Evolutionary conservation across 306 rosid genomes (phyloP).

Genomic region (Argentina anserina): DNA sequence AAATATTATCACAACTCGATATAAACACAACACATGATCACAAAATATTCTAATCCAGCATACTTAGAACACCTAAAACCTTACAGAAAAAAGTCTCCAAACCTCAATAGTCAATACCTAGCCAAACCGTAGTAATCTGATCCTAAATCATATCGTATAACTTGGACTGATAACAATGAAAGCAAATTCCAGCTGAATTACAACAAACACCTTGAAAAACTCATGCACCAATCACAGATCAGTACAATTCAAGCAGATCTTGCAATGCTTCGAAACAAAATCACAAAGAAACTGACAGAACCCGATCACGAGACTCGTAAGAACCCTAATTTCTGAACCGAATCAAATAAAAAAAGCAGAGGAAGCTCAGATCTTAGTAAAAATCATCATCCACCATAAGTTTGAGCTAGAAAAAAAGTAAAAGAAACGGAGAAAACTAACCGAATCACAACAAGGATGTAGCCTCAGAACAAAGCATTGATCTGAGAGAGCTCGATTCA

Average conservation of each 20-base stretch:
- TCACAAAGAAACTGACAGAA: not conserved
- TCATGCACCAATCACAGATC: not conserved
- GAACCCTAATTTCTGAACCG: not conserved
- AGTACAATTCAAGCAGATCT: slow-evolving; percentile 41
- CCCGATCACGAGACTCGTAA: slow-evolving; percentile 21
- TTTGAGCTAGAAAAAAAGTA: slow-evolving; percentile 6
- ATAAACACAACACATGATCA: not conserved
- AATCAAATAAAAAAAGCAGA: slow-evolving; percentile 4
- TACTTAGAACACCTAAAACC: not conserved
- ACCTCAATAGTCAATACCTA: not conserved
- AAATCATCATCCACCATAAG: not conserved
- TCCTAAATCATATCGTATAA: not conserved
- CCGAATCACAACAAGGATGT: slow-evolving; percentile 21
- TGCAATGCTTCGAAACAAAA: slow-evolving; percentile 12
- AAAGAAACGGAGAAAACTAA: not conserved
- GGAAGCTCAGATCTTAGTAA: slow-evolving; percentile 48
- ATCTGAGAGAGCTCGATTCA: slow-evolving; percentile 19
- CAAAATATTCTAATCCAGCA: too few relatives aligned
- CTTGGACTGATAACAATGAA: not conserved
- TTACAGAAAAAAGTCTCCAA: not conserved
- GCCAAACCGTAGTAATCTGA: not conserved
- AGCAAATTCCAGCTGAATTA: not conserved
- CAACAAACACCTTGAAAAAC: slow-evolving; percentile 6
- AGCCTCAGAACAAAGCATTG: slow-evolving; percentile 36
- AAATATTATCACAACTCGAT: not conserved